These are phyloP conservation scores for Decorospora gaudefroyi DNA, from an alignment of 2,329 filamentous ascomycete species.

Conservation along the genomic window DNA sequence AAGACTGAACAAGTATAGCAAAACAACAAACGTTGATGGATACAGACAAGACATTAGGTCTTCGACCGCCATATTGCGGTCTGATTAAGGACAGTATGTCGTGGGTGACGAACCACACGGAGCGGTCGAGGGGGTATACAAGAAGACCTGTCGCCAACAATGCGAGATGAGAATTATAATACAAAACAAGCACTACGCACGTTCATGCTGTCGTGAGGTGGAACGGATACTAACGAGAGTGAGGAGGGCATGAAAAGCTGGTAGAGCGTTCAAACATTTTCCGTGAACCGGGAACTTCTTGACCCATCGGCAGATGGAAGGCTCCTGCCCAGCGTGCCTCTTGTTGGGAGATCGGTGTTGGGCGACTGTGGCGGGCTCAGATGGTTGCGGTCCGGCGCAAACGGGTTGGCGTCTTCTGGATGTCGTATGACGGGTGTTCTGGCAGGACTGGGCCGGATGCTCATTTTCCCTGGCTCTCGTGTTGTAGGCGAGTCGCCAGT, in stretches of 20 bases:
- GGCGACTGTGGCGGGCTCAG: conserved; percentile 49
- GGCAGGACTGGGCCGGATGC: conserved; percentile 61
- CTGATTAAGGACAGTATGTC: conserved; percentile 30
- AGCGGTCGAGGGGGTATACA: conserved; percentile 29
- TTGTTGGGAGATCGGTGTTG: conserved; percentile 34
- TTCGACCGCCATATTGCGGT: conserved; percentile 16
- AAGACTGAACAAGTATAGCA: conserved; percentile 2
- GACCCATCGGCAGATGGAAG: conserved; percentile 54
- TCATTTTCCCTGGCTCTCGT: conserved; percentile 33
- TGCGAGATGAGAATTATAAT: conserved; percentile 13
- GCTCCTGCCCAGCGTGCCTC: conserved; percentile 49
- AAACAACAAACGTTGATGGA: conserved; percentile 11
- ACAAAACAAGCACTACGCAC: conserved; percentile 27
- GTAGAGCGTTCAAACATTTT: conserved; percentile 49
- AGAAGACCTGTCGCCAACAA: conserved; percentile 17
- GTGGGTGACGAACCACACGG: conserved; percentile 14
- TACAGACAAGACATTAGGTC: conserved; percentile 29
- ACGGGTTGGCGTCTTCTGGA: conserved; percentile 36
- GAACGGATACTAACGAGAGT: conserved; percentile 27
- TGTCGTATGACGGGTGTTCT: conserved; percentile 64
- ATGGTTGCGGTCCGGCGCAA: conserved; percentile 27
- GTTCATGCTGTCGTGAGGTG: conserved; percentile 34
- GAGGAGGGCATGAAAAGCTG: conserved; percentile 22
- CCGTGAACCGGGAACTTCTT: conserved; percentile 53
- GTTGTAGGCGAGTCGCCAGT: conserved; percentile 27